Base-by-base conservation (phyloP, 176 grass and related monocot species). In the Carex scoparia region DNA sequence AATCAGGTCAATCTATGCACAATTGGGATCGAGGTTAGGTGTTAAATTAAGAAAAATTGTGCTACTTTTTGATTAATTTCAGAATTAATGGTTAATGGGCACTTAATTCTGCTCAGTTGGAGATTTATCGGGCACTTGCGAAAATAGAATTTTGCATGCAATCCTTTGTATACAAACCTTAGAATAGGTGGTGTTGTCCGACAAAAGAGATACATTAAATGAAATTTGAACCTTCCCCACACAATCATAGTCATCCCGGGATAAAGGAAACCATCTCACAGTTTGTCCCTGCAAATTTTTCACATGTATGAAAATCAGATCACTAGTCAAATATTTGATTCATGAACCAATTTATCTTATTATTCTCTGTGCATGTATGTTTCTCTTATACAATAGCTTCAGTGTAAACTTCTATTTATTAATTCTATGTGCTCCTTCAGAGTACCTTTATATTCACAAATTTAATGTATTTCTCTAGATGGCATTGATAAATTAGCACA, bases 221-320 rank as follows among this genome's bases (percentile, higher is more conserved):
- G 89, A 92, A 18, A 98, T 84, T 74, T 98, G 95, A 95, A 93
- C 65, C 84, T 98, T 98, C 5, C 95, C 95, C 14, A 90, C 83
- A 57, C 89, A 94, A 73, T 88, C 89, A 72, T 93, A 90, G 84
- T 98, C 93, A 53, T 98, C 95, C 18, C 87, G 85, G 63, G 88
- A 95, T 84, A 98, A 64, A 67, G 95, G 89, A 84, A 88, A 93
- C 95, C 93, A 98, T 53, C 85, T 91, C 49, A 90, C 84, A 61
- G 91, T 70, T 83, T 94, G 88, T 71, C 90, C 93, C 86, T 92
- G 89, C 82, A 93, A 81, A 79, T 85, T 60, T 57, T 57, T 79
- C 32, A 2, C 54, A 67, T 49, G 2, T 79, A 31, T 73, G 7
- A 54, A 85, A 79, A 76, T 85, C 31, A 82, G 54, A 66, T 57